A percentile compares a stretch with the other conserved stretches of the same genome.
Evolutionary conservation across 805 yeast species (phyloP).

Genomic region (Pachysolen tannophilus): DNA sequence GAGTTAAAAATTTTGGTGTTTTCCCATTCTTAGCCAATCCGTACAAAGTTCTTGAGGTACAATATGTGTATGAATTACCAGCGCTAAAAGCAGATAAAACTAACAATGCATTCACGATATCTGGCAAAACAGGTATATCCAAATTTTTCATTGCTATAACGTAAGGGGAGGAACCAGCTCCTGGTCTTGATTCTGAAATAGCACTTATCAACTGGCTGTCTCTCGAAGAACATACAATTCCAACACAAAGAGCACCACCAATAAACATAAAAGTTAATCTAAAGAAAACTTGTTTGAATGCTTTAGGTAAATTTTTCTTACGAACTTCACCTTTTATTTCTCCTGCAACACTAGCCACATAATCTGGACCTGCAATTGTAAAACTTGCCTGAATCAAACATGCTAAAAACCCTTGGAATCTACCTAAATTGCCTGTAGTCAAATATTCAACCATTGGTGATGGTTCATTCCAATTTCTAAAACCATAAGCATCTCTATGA

Average conservation of each 20-base stretch:
- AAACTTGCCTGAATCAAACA: slow-evolving; percentile 67
- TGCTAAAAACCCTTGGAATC: slow-evolving; percentile 64
- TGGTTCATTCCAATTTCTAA: slow-evolving; percentile 29
- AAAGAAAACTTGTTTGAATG: slow-evolving; percentile 66
- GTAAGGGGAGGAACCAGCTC: slow-evolving; percentile 76
- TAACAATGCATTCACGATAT: slow-evolving; percentile 71
- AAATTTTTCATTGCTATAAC: slow-evolving; percentile 75
- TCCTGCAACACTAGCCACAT: slow-evolving; percentile 78
- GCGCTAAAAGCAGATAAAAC: slow-evolving; percentile 74
- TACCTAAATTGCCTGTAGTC: slow-evolving; percentile 49
- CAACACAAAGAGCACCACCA: slow-evolving; percentile 72
- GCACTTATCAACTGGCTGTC: slow-evolving; percentile 56
- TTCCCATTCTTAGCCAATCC: slow-evolving; percentile 65
- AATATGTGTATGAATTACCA: slow-evolving; percentile 73
- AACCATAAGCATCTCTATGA: slow-evolving; percentile 28
- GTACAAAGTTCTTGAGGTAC: slow-evolving; percentile 60
- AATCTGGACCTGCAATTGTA: slow-evolving; percentile 83
- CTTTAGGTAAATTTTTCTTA: slow-evolving; percentile 64
- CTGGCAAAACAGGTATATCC: slow-evolving; percentile 56
- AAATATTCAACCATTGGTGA: slow-evolving; percentile 32
- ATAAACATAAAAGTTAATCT: slow-evolving; percentile 62
- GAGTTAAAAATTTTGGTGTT: slow-evolving; percentile 61
- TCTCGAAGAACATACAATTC: slow-evolving; percentile 64
- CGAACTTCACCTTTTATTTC: slow-evolving; percentile 47
- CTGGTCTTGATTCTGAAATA: slow-evolving; percentile 53